These are phyloP conservation scores for Dryas octopetala DNA, from an alignment of 306 rosid genomes.

Conservation along the genomic window DNA sequence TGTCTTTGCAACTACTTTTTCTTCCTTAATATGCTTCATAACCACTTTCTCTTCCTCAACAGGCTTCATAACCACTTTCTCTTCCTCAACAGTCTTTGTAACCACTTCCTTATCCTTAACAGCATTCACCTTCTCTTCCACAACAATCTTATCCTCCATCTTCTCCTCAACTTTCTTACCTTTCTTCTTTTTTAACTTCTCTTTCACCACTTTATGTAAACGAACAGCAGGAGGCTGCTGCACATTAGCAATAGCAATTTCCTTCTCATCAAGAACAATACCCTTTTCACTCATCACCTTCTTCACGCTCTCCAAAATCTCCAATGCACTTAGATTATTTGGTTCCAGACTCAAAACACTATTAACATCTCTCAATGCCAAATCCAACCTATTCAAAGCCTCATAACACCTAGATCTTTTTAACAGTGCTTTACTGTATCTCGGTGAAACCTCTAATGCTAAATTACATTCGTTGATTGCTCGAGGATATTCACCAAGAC, in stretches of 20 bases:
- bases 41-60: conserved; percentile 37
- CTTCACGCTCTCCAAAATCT: conserved; percentile 60
- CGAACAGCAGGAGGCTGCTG: conserved; percentile 36
- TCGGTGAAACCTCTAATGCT: conserved; percentile 66
- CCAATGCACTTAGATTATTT: conserved; percentile 62
- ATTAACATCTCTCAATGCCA: conserved; percentile 76
- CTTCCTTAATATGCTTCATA: conserved; percentile 36
- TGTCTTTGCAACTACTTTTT: conserved; percentile 53
- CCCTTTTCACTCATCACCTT: conserved; percentile 61
- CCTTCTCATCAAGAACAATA: conserved; percentile 53
- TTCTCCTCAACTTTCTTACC: conserved; percentile 36
- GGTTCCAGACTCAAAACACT: conserved; percentile 63
- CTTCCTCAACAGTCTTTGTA: conserved; percentile 36
- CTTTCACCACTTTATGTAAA: conserved; percentile 56
- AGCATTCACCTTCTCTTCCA: conserved; percentile 44
- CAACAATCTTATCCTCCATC: conserved; percentile 48
- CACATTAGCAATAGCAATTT: conserved; percentile 48
- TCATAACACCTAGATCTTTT: conserved; percentile 74
- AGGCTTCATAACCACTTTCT: conserved; percentile 32
- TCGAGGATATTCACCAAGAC: conserved; percentile 78
- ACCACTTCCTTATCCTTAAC: conserved; percentile 44
- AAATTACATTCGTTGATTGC: conserved; percentile 78
- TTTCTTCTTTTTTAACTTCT: conserved; percentile 66
- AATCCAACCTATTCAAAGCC: conserved; percentile 67
- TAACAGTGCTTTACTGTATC: conserved; percentile 64